Evolutionary conservation across 768 basidiomycete genomes (phyloP), one percentile per base, ranked within the genome.

Genomic region (Gymnopilus dilepis): DNA sequence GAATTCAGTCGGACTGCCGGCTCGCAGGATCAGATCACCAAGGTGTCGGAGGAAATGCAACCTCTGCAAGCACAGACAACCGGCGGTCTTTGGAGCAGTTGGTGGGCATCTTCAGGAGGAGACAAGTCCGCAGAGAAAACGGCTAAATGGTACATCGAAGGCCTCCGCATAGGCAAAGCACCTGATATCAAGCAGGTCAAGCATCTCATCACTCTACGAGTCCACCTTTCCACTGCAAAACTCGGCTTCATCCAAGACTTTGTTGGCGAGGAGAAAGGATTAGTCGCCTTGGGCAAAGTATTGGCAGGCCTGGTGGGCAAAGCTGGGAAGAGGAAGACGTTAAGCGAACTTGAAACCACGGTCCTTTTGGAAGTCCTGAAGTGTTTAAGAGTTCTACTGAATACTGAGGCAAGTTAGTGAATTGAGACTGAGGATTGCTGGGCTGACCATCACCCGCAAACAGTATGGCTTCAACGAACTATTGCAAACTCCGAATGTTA

Each of bases 181-280:
- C 75, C 79, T 8, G 87, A 90, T 65, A 74, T 82, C 38, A 87
- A 85, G 68, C 80, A 95, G 26, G 80, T 84, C 53, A 94, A 92
- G 69, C 87, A 92, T 67, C 77, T 97, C 2, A 90, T 94, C 42
- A 86, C 89, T 1, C 79, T 98, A 17, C 87, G 95, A 2, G 91
- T 95, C 0, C 91, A 94, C 68, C 78, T 97, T 1, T 92, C 94
- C 2, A 95, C 94, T 0, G 92, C 90, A 0, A 88, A 87, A 60
- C 61, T 95, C 12, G 74, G 80, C 2, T 96, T 94, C 86, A 87
- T 95, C 52, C 81, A 88, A 65, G 86, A 88, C 34, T 97, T 97
- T 69, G 77, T 93, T n/a, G 77, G 80, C 1, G 68, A 73, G 0
- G 85, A 86, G 63, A 80, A 84, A 33, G 95, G 95, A 0, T 74